These are phyloP conservation scores for Stromatinia cepivora DNA, from an alignment of 2,329 filamentous ascomycete genomes.

Conservation along the genomic window DNA sequence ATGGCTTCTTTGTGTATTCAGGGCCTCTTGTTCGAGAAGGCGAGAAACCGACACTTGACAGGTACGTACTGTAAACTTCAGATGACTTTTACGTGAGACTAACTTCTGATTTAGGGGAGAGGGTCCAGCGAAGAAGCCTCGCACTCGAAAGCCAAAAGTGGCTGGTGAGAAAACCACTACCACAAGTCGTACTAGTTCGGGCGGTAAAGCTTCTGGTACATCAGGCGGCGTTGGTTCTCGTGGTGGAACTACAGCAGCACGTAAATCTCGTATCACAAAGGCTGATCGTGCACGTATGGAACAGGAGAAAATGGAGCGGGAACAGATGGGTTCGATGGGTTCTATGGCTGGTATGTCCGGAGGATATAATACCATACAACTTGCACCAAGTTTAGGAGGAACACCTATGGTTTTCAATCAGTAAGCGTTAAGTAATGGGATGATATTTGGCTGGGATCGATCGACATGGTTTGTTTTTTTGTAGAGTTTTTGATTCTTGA, in stretches of 20 bases:
- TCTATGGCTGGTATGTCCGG: constrained; percentile 35
- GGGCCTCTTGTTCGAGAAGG: constrained; percentile 86
- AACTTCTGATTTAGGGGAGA: constrained; percentile 60
- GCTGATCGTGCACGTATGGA: constrained; percentile 80
- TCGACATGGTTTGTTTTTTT: constrained; percentile 5
- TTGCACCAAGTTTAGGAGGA: constrained; percentile 36
- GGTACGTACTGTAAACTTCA: constrained; percentile 28
- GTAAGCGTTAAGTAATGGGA: constrained; percentile 20
- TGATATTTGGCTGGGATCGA: background rate
- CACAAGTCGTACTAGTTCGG: constrained; percentile 66
- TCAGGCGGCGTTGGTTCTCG: constrained; percentile 63
- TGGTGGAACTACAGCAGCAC: constrained; percentile 64
- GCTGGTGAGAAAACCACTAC: constrained; percentile 57
- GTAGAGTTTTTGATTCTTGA: constrained; percentile 19
- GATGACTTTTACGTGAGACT: constrained; percentile 19
- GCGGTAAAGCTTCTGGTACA: constrained; percentile 47
- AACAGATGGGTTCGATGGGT: constrained; percentile 46
- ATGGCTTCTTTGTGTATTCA: constrained; percentile 98
- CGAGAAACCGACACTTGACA: constrained; percentile 68
- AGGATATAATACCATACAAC: constrained; percentile 36
- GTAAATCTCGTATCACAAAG: constrained; percentile 85
- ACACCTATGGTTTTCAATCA: constrained; percentile 42
- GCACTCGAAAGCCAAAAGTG: constrained; percentile 52
- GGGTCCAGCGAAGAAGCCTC: constrained; percentile 68
- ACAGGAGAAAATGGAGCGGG: constrained; percentile 75